phyloP scores from a whole-genome alignment of 164 flowering plant genomes.

The Protea cynaroides region DNA sequence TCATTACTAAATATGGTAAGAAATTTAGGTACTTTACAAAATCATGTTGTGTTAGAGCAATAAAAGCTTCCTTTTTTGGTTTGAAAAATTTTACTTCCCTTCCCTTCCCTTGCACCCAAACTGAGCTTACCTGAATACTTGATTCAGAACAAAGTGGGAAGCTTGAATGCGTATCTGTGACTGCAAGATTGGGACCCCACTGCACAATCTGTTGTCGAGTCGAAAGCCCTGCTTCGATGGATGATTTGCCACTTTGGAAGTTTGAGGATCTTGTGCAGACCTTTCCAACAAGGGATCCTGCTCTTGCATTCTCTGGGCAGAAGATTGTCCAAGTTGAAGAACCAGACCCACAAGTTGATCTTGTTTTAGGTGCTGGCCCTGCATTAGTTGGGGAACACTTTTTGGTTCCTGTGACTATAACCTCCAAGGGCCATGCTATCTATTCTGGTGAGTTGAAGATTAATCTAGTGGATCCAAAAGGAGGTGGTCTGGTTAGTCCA shows the following conservation, averaged over 20 bases:
- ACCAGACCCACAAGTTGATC: conserved; percentile 78
- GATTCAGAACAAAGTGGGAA: conserved; percentile 86
- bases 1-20: no score
- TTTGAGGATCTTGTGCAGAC: conserved; percentile 76
- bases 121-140: conserved; percentile 12
- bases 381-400: conserved; percentile 92
- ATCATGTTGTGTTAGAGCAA: no score
- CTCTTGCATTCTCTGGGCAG: conserved; percentile 77
- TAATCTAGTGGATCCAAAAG: conserved; percentile 86
- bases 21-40: no score
- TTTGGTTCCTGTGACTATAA: conserved; percentile 61
- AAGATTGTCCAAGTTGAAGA: conserved; percentile 88
- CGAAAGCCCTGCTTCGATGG: conserved; percentile 97
- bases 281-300: conserved; percentile 80
- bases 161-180: conserved; percentile 82
- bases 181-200: conserved; percentile 60
- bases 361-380: conserved; percentile 65
- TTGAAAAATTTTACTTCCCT: no score
- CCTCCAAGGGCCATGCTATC: conserved; percentile 67
- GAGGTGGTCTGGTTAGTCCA: conserved; percentile 85
- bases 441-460: conserved; percentile 88
- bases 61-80: no score
- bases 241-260: conserved; percentile 89
- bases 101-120: no score
- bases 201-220: conserved; percentile 86